Conservation (phyloP, 1,284 basidiomycete species). For the Ceratobasidium sp. region DNA sequence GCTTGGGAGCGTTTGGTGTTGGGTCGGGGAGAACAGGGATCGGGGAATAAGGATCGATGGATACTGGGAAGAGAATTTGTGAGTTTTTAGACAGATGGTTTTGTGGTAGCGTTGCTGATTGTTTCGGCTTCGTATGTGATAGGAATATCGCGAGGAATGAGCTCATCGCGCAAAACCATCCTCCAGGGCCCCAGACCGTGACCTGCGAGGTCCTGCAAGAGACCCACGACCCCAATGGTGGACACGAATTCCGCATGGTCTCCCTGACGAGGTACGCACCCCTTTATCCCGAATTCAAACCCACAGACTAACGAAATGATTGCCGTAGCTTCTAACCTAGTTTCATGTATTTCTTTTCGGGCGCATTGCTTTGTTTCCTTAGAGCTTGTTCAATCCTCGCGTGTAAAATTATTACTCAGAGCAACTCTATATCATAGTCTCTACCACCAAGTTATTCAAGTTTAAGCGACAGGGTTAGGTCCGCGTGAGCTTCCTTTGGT, state of each 20-base stretch:
- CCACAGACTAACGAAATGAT: background rate
- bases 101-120: background rate
- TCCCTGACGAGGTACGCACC: background rate
- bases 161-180: background rate
- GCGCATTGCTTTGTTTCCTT: background rate
- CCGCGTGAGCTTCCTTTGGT: constrained; percentile 35
- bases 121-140: background rate
- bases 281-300: background rate
- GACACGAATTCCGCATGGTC: constrained; percentile 26
- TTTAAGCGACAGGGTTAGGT: constrained; percentile 21
- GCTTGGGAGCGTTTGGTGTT: constrained; percentile 58
- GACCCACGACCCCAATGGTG: constrained; percentile 8
- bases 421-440: constrained; percentile 22
- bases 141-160: constrained; percentile 8
- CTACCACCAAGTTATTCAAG: background rate
- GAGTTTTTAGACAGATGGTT: constrained; percentile 46
- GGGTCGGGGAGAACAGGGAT: constrained; percentile 60
- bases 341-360: background rate
- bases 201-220: constrained; percentile 12
- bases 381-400: background rate
- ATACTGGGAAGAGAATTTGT: constrained; percentile 57
- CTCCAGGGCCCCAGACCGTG: background rate
- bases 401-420: constrained; percentile 8
- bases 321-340: background rate
- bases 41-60: constrained; percentile 56